Evolutionary conservation across 352 stramenopile genomes (phyloP), one percentile per base, ranked within the genome.

Genomic region (Phytophthora sojae): DNA sequence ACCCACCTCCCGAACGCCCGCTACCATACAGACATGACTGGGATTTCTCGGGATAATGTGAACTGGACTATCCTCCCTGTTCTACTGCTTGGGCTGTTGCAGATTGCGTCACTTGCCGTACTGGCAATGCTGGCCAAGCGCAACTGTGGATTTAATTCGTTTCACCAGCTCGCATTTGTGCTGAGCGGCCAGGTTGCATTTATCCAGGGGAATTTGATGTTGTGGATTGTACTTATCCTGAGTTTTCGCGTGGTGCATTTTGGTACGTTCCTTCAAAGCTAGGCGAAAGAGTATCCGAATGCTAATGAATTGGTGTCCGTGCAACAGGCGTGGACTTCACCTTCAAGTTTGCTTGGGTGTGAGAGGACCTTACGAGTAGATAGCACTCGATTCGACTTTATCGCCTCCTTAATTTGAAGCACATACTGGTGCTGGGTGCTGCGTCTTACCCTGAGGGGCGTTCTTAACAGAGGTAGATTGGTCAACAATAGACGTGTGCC

Each of bases 31-130:
- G 54, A 60, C 6, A 14, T 77, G 3, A 17, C 52, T 12, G n/a
- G n/a, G 1, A 62, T 71, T 8, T 29, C 54, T 0, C 14, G 2
- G 0, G 14, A 44, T 2, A 35, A 30, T 23, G 32, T 74, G 5
- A 26, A 29, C 1, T 4, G 11, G 1, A 56, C 39, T 0, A 37
- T 73, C 2, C 9, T 21, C n/a, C 66, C 55, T 12, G 44, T 79
- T 6, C 30, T 58, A 2, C 5, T 71, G 1, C 71, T 70, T 32
- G 57, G 37, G 12, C 6, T 60, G 2, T 8, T 73, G 21, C 67
- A 76, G 50, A 29, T 76, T 4, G 25, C 42, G 17, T 76, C 72
- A n/a, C 51, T 80, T 3, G 11, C 61, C 3, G 0, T 64, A 0
- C 25, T 56, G 11, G 3, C 23, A 21, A 29, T 54, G 21, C n/a